phyloP scores from a whole-genome alignment of 805 yeast species.

The Candida ortonii region DNA sequence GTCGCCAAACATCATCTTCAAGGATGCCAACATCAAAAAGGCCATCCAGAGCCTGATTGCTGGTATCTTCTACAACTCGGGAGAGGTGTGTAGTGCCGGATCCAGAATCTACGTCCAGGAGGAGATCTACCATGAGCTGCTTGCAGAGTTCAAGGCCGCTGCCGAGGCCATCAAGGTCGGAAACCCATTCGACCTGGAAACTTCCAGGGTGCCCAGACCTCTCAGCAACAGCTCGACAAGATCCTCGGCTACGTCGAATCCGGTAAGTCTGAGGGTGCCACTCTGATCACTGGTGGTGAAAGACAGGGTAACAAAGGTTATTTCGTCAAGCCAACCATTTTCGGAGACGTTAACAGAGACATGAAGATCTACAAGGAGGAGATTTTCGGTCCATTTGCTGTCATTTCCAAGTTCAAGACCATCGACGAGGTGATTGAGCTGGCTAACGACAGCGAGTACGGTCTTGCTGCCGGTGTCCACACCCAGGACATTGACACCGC shows the following conservation, averaged over 20 bases:
- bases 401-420: conserved; percentile 63
- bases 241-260: conserved; percentile 63
- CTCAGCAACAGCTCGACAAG: conserved; percentile 65
- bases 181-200: conserved; percentile 65
- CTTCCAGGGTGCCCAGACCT: conserved; percentile 78
- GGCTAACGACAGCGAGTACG: conserved; percentile 72
- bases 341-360: conserved; percentile 61
- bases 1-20: conserved; percentile 72
- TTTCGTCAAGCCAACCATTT: conserved; percentile 71
- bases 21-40: conserved; percentile 60
- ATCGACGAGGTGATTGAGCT: conserved; percentile 61
- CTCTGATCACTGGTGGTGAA: conserved; percentile 68
- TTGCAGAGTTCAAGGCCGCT: conserved; percentile 55
- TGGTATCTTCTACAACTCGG: conserved; percentile 77
- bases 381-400: conserved; percentile 79
- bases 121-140: conserved; percentile 61
- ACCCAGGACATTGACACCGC: conserved; percentile 62
- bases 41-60: conserved; percentile 48
- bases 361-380: conserved; percentile 68
- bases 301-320: conserved; percentile 63
- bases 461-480: conserved; percentile 81
- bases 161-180: conserved; percentile 66
- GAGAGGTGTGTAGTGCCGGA: conserved; percentile 83
- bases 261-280: conserved; percentile 70
- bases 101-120: conserved; percentile 77